These are phyloP conservation scores for Fusarium virguliforme DNA, from an alignment of 2,329 filamentous ascomycete species.

Conservation along the genomic window DNA sequence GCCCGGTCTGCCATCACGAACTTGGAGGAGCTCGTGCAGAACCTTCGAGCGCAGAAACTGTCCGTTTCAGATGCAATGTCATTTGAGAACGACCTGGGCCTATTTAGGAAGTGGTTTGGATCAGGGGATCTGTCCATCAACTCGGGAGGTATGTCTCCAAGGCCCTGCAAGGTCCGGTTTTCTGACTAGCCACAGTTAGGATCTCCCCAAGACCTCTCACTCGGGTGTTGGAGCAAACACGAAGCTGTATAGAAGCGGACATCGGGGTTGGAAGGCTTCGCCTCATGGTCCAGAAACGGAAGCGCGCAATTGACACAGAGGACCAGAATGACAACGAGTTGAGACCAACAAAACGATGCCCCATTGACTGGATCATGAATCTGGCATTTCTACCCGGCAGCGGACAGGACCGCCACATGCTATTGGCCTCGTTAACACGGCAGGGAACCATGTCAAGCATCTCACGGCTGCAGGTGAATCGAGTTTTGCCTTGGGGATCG, in stretches of 20 bases:
- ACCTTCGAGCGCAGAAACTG: neutral
- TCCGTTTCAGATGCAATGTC: neutral
- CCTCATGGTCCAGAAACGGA: slow-evolving; percentile 17
- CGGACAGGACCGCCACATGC: slow-evolving; percentile 12
- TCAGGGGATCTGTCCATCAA: neutral
- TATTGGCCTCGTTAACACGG: slow-evolving; percentile 14
- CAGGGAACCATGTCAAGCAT: slow-evolving; percentile 10
- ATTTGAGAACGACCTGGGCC: neutral
- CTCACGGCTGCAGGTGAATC: slow-evolving; percentile 16
- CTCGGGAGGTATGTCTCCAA: neutral
- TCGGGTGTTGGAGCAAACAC: neutral
- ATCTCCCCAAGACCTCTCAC: neutral
- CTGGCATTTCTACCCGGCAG: slow-evolving; percentile 6
- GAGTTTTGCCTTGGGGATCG: neutral
- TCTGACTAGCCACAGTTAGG: neutral
- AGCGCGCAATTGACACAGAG: neutral
- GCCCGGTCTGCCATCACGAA: slow-evolving; percentile 4
- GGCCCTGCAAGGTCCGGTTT: neutral
- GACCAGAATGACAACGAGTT: neutral
- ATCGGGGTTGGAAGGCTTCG: slow-evolving; percentile 3
- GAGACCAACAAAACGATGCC: neutral
- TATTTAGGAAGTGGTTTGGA: slow-evolving; percentile 12
- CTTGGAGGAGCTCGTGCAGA: neutral
- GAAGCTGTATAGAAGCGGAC: neutral
- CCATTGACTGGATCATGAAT: slow-evolving; percentile 18